phyloP scores from a whole-genome alignment of 805 yeast species.

The Grigorovia jiainica region DNA sequence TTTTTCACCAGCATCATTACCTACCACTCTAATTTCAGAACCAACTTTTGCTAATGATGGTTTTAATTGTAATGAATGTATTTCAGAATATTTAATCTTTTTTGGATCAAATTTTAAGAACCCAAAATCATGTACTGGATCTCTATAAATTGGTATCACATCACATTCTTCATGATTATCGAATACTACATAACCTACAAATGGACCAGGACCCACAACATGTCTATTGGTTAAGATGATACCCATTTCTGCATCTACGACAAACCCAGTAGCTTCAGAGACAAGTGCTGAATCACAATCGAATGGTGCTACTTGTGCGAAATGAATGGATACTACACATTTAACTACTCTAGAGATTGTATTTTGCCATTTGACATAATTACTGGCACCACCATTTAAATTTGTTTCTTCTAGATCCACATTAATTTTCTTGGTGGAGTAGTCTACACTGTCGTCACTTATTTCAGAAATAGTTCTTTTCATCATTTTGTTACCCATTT shows the following conservation, averaged over 20 bases:
- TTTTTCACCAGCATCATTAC: slow-evolving; percentile 95
- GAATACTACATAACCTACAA: slow-evolving; percentile 82
- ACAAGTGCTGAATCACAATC: slow-evolving; percentile 77
- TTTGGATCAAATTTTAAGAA: slow-evolving; percentile 70
- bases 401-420: neutral
- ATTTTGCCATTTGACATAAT: slow-evolving; percentile 55
- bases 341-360: slow-evolving; percentile 76
- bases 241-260: slow-evolving; percentile 75
- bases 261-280: slow-evolving; percentile 92
- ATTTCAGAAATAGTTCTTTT: slow-evolving; percentile 1
- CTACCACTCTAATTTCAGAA: slow-evolving; percentile 85
- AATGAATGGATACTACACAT: slow-evolving; percentile 82
- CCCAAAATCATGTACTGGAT: slow-evolving; percentile 94
- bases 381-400: slow-evolving; percentile 1
- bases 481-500: neutral
- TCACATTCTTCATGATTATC: slow-evolving; percentile 92
- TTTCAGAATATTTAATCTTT: slow-evolving; percentile 61
- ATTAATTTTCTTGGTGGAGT: neutral
- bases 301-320: slow-evolving; percentile 75
- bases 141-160: slow-evolving; percentile 78
- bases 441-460: slow-evolving; percentile 6
- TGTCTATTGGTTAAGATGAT: slow-evolving; percentile 86
- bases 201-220: slow-evolving; percentile 94
- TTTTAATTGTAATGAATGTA: slow-evolving; percentile 53
- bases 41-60: slow-evolving; percentile 90